These are phyloP conservation scores for Clonostachys rhizophaga DNA, from an alignment of 2,329 filamentous ascomycete species.

Conservation along the genomic window DNA sequence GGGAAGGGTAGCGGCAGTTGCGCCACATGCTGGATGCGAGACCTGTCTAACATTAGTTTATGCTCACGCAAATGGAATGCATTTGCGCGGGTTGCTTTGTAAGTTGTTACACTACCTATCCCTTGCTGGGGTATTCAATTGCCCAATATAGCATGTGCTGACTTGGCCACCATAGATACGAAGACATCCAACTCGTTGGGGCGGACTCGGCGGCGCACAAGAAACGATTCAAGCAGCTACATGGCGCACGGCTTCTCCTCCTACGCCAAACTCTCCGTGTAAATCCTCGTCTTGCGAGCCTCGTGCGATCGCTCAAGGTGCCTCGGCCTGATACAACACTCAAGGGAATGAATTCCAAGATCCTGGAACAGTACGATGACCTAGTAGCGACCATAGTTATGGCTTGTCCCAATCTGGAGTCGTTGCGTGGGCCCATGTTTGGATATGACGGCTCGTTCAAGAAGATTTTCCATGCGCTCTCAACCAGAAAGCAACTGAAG, in stretches of 20 bases:
- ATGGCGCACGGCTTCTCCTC: conserved; percentile 48
- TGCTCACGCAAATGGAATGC: conserved; percentile 47
- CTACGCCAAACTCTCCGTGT: conserved; percentile 53
- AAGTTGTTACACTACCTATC: conserved; percentile 16
- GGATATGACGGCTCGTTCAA: conserved; percentile 51
- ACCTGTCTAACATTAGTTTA: conserved; percentile 46
- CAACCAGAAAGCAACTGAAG: conserved; percentile 48
- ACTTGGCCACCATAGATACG: conserved; percentile 34
- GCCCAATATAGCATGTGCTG: neutral
- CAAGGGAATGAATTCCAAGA: conserved; percentile 12
- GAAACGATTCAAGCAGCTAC: conserved; percentile 50
- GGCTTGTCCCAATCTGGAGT: conserved; percentile 61
- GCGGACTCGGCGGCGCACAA: conserved; percentile 49
- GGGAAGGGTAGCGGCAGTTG: conserved; percentile 44
- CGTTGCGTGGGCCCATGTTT: conserved; percentile 47
- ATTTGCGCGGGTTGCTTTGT: conserved; percentile 46
- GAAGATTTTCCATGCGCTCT: conserved; percentile 53
- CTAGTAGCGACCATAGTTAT: conserved; percentile 56
- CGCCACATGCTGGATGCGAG: conserved; percentile 62
- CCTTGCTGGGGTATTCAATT: too few relatives aligned
- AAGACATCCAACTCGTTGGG: conserved; percentile 54
- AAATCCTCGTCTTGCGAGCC: conserved; percentile 44
- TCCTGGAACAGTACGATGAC: conserved; percentile 47
- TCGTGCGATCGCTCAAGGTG: conserved; percentile 54
- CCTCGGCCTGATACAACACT: conserved; percentile 35